These are phyloP conservation scores for Kalanchoe fedtschenkoi DNA, from an alignment of 164 flowering plant species.

Conservation along the genomic window DNA sequence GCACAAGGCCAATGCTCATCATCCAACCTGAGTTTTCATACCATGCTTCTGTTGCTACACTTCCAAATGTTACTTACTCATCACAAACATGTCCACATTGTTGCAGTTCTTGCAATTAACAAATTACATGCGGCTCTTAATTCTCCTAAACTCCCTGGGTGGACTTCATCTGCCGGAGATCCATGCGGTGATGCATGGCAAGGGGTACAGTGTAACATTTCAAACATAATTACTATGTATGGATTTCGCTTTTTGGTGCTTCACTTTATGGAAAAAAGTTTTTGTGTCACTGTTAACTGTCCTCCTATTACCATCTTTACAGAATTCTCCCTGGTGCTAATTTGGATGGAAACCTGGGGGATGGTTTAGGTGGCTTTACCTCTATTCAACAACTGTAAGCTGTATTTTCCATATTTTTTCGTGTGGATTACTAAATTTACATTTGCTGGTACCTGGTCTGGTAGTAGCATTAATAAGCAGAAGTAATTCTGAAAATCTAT, in stretches of 20 bases:
- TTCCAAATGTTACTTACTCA: neutral
- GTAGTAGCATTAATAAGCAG: too few species aligned
- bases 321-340: constrained; percentile 71
- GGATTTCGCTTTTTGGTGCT: constrained; percentile 6
- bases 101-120: constrained; percentile 66
- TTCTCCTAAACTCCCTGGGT: constrained; percentile 50
- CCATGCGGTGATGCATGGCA: constrained; percentile 80
- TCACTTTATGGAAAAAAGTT: neutral
- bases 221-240: constrained; percentile 59
- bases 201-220: constrained; percentile 51
- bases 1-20: neutral
- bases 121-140: constrained; percentile 45
- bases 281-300: neutral
- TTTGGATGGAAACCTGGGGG: constrained; percentile 73
- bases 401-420: too few species aligned
- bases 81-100: constrained; percentile 2
- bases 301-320: constrained; percentile 10
- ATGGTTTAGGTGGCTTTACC: constrained; percentile 48
- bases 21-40: neutral
- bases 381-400: constrained; percentile 65
- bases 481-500: too few species aligned
- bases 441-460: too few species aligned
- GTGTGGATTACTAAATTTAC: neutral
- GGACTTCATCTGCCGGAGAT: constrained; percentile 72
- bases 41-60: neutral